Conservation (phyloP, 2,329 filamentous ascomycete genomes). For the Penicillium griseofulvum region DNA sequence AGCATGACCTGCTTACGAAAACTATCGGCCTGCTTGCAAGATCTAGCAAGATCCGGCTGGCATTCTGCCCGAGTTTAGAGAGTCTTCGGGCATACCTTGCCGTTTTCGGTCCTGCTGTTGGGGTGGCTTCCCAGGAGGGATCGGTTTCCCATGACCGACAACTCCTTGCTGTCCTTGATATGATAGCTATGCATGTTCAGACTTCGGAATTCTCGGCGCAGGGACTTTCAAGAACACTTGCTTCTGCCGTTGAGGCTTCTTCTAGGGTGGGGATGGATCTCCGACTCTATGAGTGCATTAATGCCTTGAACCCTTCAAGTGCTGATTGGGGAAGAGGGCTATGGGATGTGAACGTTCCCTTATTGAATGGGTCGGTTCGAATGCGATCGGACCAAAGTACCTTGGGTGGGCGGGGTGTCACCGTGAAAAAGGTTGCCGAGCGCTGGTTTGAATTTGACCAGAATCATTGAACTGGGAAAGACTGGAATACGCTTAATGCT, state of each 20-base stretch:
- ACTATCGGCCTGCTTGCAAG: conserved; percentile 68
- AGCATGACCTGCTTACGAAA: conserved; percentile 55
- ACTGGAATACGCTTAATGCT: conserved; percentile 10
- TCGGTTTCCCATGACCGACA: not conserved
- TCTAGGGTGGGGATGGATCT: conserved; percentile 31
- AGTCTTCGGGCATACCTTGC: conserved; percentile 75
- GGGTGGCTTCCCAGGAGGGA: not conserved
- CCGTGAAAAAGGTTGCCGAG: conserved; percentile 56
- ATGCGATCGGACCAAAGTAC: conserved; percentile 49
- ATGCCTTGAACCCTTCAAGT: conserved; percentile 30
- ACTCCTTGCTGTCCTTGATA: conserved; percentile 42
- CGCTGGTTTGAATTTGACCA: conserved; percentile 64
- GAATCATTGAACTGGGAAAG: conserved; percentile 19
- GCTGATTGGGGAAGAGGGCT: conserved; percentile 32
- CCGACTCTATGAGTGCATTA: conserved; percentile 43
- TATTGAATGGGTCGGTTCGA: conserved; percentile 58
- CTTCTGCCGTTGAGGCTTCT: conserved; percentile 40
- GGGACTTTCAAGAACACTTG: conserved; percentile 47
- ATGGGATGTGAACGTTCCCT: conserved; percentile 56
- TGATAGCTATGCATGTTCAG: conserved; percentile 41
- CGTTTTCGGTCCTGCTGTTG: conserved; percentile 40
- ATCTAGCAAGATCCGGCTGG: conserved; percentile 65
- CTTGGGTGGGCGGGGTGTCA: conserved; percentile 60
- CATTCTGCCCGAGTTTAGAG: conserved; percentile 72
- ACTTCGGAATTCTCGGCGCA: conserved; percentile 51